phyloP scores from a whole-genome alignment of 2,329 filamentous ascomycete species.

The Mycogone perniciosa region DNA sequence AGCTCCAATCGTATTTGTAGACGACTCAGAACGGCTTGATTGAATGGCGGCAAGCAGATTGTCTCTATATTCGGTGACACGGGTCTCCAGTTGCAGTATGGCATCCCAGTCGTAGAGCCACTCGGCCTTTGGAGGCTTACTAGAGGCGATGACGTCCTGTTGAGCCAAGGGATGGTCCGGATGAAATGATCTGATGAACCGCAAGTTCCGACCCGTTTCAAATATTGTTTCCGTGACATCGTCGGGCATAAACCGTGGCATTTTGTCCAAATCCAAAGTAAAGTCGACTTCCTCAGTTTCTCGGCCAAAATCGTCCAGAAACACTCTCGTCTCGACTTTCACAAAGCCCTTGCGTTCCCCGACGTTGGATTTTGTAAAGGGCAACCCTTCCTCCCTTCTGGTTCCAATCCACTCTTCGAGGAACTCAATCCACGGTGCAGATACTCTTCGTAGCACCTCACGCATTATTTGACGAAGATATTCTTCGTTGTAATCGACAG shows the following conservation, averaged over 20 bases:
- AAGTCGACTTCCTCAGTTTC: slow-evolving; percentile 55
- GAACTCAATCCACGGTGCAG: slow-evolving; percentile 59
- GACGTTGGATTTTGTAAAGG: slow-evolving; percentile 40
- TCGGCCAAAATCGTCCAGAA: slow-evolving; percentile 53
- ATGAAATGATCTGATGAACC: slow-evolving; percentile 65
- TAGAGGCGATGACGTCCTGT: slow-evolving; percentile 38
- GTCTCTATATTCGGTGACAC: slow-evolving; percentile 39
- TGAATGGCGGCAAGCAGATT: slow-evolving; percentile 22
- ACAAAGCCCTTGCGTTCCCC: slow-evolving; percentile 53
- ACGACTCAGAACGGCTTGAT: slow-evolving; percentile 5
- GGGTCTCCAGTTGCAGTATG: slow-evolving; percentile 57
- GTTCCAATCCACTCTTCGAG: slow-evolving; percentile 72
- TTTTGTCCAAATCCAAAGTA: slow-evolving; percentile 54
- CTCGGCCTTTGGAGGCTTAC: slow-evolving; percentile 50
- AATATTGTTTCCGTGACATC: slow-evolving; percentile 70
- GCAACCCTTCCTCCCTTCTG: slow-evolving; percentile 48
- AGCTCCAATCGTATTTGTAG: neutral
- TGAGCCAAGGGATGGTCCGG: slow-evolving; percentile 62
- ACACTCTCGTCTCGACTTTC: slow-evolving; percentile 47
- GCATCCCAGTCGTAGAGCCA: slow-evolving; percentile 70
- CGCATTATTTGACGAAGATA: slow-evolving; percentile 59
- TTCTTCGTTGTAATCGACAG: slow-evolving; percentile 56
- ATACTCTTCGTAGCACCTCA: slow-evolving; percentile 58
- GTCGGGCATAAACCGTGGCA: slow-evolving; percentile 64
- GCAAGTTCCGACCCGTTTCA: slow-evolving; percentile 70